Conservation (phyloP, 2,329 filamentous ascomycete genomes). For the Penicillium sp. region DNA sequence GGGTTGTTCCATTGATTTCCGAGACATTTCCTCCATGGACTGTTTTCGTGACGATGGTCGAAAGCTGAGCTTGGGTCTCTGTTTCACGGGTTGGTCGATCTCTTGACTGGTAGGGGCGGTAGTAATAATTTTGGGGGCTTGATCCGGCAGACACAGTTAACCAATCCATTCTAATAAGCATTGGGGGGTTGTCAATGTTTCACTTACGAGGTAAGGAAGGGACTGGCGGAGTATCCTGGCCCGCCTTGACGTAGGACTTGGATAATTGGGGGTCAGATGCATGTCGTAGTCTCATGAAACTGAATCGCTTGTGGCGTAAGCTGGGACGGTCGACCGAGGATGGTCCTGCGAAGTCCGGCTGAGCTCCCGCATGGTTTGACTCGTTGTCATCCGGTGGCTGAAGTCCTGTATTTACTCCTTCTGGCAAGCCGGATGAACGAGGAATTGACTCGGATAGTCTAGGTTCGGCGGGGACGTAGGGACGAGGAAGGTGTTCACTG, state of each 20-base stretch:
- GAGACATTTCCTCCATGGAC: constrained; percentile 33
- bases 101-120: constrained; percentile 77
- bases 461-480: constrained; percentile 32
- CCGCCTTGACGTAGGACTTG: constrained; percentile 65
- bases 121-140: constrained; percentile 74
- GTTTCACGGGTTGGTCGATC: constrained; percentile 47
- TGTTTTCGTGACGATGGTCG: constrained; percentile 36
- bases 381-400: constrained; percentile 15
- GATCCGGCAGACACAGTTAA: constrained; percentile 16
- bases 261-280: constrained; percentile 90
- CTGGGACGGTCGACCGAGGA: constrained; percentile 26
- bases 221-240: constrained; percentile 53
- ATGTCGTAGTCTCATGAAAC: constrained; percentile 80
- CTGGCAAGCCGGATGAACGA: constrained; percentile 25
- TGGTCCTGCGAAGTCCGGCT: constrained; percentile 18
- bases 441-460: constrained; percentile 39
- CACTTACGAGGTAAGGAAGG: constrained; percentile 43
- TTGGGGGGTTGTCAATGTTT: constrained; percentile 1
- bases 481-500: constrained; percentile 41
- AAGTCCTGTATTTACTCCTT: constrained; percentile 14
- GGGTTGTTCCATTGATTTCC: constrained; percentile 17
- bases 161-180: background rate
- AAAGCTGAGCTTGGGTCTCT: constrained; percentile 44
- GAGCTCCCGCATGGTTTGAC: constrained; percentile 17
- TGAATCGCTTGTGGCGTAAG: constrained; percentile 53